Evolutionary conservation across 2,329 filamentous ascomycete species (phyloP).

Genomic region (Fusarium annulatum): DNA sequence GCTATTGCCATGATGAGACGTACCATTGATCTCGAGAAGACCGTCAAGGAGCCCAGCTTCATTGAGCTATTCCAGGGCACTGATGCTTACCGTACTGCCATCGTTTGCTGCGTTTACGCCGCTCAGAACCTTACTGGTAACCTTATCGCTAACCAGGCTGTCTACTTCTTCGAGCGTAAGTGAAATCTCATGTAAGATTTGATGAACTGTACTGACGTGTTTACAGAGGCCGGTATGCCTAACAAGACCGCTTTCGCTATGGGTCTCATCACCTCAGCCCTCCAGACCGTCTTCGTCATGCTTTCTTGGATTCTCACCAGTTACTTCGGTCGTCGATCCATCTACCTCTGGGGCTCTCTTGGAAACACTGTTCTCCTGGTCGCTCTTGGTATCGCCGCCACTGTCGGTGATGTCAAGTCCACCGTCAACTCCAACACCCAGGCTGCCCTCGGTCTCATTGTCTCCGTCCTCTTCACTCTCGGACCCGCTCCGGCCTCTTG

Average conservation of each 20-base stretch:
- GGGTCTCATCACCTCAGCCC: slow-evolving; percentile 72
- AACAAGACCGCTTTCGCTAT: slow-evolving; percentile 68
- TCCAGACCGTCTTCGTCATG: slow-evolving; percentile 72
- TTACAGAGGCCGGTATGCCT: slow-evolving; percentile 68
- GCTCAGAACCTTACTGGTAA: slow-evolving; percentile 71
- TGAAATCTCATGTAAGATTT: neutral
- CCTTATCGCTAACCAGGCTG: slow-evolving; percentile 70
- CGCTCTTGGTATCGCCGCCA: slow-evolving; percentile 69
- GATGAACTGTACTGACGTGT: slow-evolving; percentile 3
- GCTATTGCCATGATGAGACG: slow-evolving; percentile 67
- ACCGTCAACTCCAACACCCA: slow-evolving; percentile 62
- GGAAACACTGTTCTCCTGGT: slow-evolving; percentile 66
- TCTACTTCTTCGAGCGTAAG: slow-evolving; percentile 65
- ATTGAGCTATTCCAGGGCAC: slow-evolving; percentile 65
- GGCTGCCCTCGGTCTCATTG: slow-evolving; percentile 71
- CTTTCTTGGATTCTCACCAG: slow-evolving; percentile 74
- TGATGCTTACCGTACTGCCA: slow-evolving; percentile 64
- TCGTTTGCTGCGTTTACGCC: slow-evolving; percentile 67
- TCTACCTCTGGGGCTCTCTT: slow-evolving; percentile 70
- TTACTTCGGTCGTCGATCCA: slow-evolving; percentile 71
- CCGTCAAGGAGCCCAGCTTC: slow-evolving; percentile 55
- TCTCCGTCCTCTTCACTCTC: slow-evolving; percentile 72
- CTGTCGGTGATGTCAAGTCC: slow-evolving; percentile 52
- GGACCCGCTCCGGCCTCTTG: slow-evolving; percentile 73
- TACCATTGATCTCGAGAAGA: slow-evolving; percentile 64